These are phyloP conservation scores for Pouteria glomerata DNA, from an alignment of 148 eudicot species.

Conservation along the genomic window DNA sequence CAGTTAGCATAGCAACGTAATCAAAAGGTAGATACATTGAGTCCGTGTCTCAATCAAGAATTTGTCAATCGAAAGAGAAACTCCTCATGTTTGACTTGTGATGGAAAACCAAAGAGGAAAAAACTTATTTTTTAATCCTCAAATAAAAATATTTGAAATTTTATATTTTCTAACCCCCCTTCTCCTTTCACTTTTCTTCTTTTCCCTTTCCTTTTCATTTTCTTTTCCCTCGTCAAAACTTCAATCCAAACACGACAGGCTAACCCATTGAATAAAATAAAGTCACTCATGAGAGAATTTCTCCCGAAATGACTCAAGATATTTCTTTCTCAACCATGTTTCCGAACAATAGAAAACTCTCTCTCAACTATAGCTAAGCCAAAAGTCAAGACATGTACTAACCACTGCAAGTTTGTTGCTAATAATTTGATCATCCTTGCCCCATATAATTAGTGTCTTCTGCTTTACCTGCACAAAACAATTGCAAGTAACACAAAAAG, in stretches of 20 bases:
- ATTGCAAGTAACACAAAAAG: background rate
- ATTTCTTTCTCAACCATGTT: slow-evolving; percentile 1
- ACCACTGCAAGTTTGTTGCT: slow-evolving; percentile 77
- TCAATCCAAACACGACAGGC: no score
- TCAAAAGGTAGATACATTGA: background rate
- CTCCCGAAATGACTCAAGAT: background rate
- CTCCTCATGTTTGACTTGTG: no score
- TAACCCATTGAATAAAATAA: background rate
- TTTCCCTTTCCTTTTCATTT: no score
- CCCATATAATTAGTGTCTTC: slow-evolving; percentile 74
- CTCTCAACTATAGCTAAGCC: background rate
- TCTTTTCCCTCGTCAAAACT: no score
- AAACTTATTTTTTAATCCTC: no score
- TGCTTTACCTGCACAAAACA: slow-evolving; percentile 56
- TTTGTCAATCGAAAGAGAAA: no score
- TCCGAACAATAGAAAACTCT: background rate
- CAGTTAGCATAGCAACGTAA: background rate
- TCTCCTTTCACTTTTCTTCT: no score
- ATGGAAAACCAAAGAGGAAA: no score
- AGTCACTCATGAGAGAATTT: background rate
- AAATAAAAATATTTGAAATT: no score
- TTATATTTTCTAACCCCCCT: no score
- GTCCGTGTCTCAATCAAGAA: no score
- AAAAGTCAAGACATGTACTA: slow-evolving; percentile 21
- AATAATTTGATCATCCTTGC: slow-evolving; percentile 82